Percentiles rank a stretch among this genome's conserved stretches.
Conservation (phyloP, 2,329 filamentous ascomycete genomes). For the Hawksworthiomyces lignivorus region DNA sequence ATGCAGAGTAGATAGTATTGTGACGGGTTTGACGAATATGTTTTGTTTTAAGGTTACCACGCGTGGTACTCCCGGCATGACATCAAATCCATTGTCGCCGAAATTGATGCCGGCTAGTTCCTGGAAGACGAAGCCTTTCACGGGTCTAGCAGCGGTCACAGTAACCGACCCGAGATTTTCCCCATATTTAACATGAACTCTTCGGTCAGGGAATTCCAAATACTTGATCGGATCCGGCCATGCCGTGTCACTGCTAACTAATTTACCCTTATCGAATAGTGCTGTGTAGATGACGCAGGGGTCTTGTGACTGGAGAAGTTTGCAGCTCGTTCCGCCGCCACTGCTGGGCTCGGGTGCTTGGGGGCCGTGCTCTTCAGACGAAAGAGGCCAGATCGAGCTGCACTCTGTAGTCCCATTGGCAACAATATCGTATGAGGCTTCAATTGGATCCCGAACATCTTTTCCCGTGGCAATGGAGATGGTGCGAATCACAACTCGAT, state of each 20-base stretch:
- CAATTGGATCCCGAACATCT: conserved; percentile 23
- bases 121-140: conserved; percentile 51
- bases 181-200: conserved; percentile 24
- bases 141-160: conserved; percentile 35
- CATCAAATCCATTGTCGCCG: conserved; percentile 51
- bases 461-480: conserved; percentile 33
- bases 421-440: conserved; percentile 11
- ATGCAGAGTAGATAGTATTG: too few species aligned
- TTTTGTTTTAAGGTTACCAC: not conserved
- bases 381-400: conserved; percentile 25
- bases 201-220: conserved; percentile 39
- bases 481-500: conserved; percentile 27
- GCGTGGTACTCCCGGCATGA: conserved; percentile 38
- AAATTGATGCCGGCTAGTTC: conserved; percentile 33
- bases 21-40: too few species aligned
- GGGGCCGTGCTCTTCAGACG: not conserved
- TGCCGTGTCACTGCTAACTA: conserved; percentile 41
- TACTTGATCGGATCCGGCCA: conserved; percentile 60
- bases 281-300: conserved; percentile 30
- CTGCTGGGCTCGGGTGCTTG: too few species aligned
- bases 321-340: not conserved
- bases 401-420: conserved; percentile 34
- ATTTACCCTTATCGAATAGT: conserved; percentile 28
- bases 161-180: conserved; percentile 13
- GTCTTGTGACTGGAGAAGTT: conserved; percentile 11